Evolutionary conservation across 768 basidiomycete species (phyloP).

Genomic region (Russula compacta): DNA sequence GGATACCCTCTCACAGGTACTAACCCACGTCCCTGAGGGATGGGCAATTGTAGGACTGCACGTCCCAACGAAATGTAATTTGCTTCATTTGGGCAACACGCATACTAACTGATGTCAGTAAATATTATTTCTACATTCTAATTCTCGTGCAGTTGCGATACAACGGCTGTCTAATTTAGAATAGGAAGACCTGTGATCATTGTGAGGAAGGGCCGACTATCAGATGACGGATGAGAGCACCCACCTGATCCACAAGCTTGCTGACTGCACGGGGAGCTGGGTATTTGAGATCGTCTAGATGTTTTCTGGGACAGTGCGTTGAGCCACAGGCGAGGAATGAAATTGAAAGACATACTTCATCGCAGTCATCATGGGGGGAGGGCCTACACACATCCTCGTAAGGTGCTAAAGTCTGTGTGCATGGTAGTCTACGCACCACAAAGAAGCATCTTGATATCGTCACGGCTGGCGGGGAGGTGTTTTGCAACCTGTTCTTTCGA

Average conservation of each 20-base stretch:
- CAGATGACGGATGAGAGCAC: not conserved
- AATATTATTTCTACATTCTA: not conserved
- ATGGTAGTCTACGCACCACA: constrained; percentile 47
- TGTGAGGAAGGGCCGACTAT: constrained; percentile 16
- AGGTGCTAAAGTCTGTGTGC: not conserved
- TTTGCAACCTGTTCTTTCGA: constrained; percentile 84
- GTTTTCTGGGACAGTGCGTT: constrained; percentile 48
- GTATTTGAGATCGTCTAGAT: constrained; percentile 81
- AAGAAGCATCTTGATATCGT: constrained; percentile 77
- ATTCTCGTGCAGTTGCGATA: not conserved
- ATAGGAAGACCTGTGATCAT: constrained; percentile 32
- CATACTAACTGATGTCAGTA: not conserved
- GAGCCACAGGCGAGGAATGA: constrained; percentile 7
- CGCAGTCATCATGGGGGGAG: constrained; percentile 68
- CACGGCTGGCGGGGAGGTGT: constrained; percentile 55
- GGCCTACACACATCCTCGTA: constrained; percentile 33
- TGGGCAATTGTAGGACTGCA: not conserved
- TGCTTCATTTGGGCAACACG: not conserved
- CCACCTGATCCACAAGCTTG: constrained; percentile 85
- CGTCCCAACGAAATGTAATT: not conserved
- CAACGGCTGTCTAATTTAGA: constrained; percentile 24
- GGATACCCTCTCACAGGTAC: constrained; percentile 14
- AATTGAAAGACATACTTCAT: constrained; percentile 52
- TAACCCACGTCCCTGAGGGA: not conserved
- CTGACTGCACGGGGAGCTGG: constrained; percentile 82